Percentiles rank a stretch among this genome's conserved stretches.
These are phyloP conservation scores for Ophiostoma ips DNA, from an alignment of 2,329 filamentous ascomycete species.

Conservation along the genomic window DNA sequence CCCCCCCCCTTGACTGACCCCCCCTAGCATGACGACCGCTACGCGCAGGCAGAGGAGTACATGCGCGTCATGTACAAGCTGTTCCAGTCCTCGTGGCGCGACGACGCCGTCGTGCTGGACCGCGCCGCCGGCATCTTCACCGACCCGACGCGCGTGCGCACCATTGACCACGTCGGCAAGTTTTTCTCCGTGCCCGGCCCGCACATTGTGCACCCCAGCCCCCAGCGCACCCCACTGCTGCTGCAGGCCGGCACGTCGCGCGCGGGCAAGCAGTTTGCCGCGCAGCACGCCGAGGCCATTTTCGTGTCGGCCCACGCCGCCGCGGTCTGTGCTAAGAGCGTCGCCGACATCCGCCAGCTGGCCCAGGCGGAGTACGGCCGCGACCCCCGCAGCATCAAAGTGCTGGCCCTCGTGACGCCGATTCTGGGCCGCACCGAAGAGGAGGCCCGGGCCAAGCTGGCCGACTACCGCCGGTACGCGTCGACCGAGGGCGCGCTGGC, in stretches of 20 bases:
- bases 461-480: slow-evolving; percentile 47
- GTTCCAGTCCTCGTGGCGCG: slow-evolving; percentile 10
- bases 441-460: slow-evolving; percentile 25
- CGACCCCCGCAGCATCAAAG: slow-evolving; percentile 13
- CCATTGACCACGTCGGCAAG: slow-evolving; percentile 10
- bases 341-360: slow-evolving; percentile 27
- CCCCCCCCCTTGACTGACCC: neutral
- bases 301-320: slow-evolving; percentile 14
- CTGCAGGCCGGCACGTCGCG: slow-evolving; percentile 16
- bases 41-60: slow-evolving; percentile 15
- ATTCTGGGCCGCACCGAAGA: slow-evolving; percentile 15
- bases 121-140: slow-evolving; percentile 4
- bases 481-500: slow-evolving; percentile 49
- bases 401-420: slow-evolving; percentile 13
- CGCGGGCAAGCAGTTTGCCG: slow-evolving; percentile 15
- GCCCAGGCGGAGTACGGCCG: slow-evolving; percentile 10
- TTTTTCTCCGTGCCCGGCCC: slow-evolving; percentile 8
- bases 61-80: slow-evolving; percentile 15
- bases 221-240: slow-evolving; percentile 14
- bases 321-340: slow-evolving; percentile 6
- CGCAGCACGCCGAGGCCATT: slow-evolving; percentile 17
- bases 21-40: slow-evolving; percentile 15
- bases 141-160: slow-evolving; percentile 9
- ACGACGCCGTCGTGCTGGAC: slow-evolving; percentile 12
- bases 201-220: slow-evolving; percentile 17